These are phyloP conservation scores for Chloroidium sp. DNA, from an alignment of 163 green algal genomes.

Conservation along the genomic window DNA sequence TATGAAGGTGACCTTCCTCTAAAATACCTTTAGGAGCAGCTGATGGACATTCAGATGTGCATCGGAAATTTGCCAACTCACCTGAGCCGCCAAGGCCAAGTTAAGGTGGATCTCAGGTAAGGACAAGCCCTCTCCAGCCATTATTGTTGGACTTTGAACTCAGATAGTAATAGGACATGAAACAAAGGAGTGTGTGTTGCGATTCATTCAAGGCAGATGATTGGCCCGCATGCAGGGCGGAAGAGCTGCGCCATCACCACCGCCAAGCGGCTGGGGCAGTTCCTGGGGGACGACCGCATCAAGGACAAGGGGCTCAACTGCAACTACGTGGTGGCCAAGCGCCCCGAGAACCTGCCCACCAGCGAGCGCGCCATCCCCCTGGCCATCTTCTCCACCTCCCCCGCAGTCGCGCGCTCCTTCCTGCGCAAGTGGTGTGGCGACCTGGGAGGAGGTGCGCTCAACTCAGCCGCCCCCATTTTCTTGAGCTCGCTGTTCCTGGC, in stretches of 20 bases:
- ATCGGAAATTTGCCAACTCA: too few species aligned
- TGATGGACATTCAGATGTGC: too few species aligned
- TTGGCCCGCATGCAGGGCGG: slow-evolving; percentile 35
- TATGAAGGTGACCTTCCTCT: slow-evolving; percentile 63
- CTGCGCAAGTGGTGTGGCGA: slow-evolving; percentile 83
- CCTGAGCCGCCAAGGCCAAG: too few species aligned
- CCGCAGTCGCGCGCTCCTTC: slow-evolving; percentile 69
- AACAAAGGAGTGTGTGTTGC: too few species aligned
- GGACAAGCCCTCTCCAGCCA: too few species aligned
- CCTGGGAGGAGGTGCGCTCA: slow-evolving; percentile 29
- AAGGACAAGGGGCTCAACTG: slow-evolving; percentile 89
- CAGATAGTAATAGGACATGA: too few species aligned
- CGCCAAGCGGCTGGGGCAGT: slow-evolving; percentile 75
- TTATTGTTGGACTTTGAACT: too few species aligned
- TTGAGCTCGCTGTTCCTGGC: too few species aligned
- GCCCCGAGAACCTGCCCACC: slow-evolving; percentile 55
- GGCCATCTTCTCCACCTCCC: slow-evolving; percentile 87
- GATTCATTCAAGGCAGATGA: too few species aligned
- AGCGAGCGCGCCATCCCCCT: slow-evolving; percentile 87
- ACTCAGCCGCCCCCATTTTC: too few species aligned
- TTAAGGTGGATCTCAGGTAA: too few species aligned
- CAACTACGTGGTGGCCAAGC: slow-evolving; percentile 82
- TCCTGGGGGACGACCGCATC: slow-evolving; percentile 88
- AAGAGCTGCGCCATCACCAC: slow-evolving; percentile 90
- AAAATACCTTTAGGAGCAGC: too few species aligned